Conservation (phyloP, 208 protist species). For the Herpetomonas samuelpessoai region DNA sequence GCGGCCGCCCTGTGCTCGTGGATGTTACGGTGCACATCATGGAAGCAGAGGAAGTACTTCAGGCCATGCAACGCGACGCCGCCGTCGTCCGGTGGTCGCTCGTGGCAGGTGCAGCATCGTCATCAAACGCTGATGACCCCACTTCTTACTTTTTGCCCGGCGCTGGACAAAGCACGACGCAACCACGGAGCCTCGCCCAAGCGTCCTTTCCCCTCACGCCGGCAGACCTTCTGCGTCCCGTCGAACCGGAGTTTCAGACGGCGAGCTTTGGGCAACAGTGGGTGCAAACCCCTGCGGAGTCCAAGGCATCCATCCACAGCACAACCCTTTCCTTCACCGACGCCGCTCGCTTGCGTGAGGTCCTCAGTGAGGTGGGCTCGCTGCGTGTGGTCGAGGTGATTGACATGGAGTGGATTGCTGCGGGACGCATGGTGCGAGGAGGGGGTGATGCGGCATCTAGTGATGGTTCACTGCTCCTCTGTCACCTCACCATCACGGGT, state of each 20-base stretch:
- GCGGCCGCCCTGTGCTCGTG: too few relatives aligned
- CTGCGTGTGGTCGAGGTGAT: constrained; percentile 63
- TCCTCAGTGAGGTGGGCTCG: constrained; percentile 28
- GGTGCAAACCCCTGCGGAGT: constrained; percentile 16
- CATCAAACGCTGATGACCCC: too few relatives aligned
- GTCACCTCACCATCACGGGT: constrained; percentile 21
- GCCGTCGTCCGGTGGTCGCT: too few relatives aligned
- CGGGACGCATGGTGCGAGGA: constrained; percentile 22
- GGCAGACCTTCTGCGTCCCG: constrained; percentile 22
- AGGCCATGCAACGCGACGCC: too few relatives aligned
- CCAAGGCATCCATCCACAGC: constrained; percentile 13
- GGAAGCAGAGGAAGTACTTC: too few relatives aligned
- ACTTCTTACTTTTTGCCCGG: too few relatives aligned
- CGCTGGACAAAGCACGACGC: too few relatives aligned
- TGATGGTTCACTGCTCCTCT: constrained; percentile 13
- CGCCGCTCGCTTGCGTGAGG: constrained; percentile 11
- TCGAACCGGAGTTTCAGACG: constrained; percentile 22
- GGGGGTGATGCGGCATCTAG: background rate
- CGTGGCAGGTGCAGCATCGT: too few relatives aligned
- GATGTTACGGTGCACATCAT: too few relatives aligned
- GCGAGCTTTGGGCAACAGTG: constrained; percentile 39
- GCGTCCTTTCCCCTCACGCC: background rate
- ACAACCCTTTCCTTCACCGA: constrained; percentile 1
- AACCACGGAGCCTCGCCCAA: constrained; percentile 11
- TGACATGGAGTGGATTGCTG: constrained; percentile 51